Base-by-base conservation (phyloP, 2,329 filamentous ascomycete species). In the Clarireedia paspali region DNA sequence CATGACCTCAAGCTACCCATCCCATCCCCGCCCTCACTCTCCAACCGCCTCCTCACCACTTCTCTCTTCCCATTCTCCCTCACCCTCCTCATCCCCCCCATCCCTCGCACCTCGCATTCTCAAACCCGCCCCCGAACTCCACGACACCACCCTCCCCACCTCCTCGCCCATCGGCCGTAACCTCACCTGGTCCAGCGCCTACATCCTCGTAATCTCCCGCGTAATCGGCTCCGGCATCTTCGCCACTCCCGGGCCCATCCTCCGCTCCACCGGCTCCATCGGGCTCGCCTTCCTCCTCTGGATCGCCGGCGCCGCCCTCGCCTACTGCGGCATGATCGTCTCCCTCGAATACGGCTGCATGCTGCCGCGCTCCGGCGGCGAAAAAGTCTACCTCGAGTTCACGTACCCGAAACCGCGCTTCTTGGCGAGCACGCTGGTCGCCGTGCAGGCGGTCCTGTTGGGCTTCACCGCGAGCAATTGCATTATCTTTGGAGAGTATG, bases 231-330 rank as follows among this genome's bases (percentile, higher is more conserved):
- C 57, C 3, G 65, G 65, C 0, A 65, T 67, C 46, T 67, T 67
- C 46, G 63, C 65, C 6, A 67, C 71, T 77, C 87, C 87, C 0
- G 85, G 85, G 0, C 77, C 83, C 4, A 87, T 90, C 50, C 75
- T 87, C 3, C 77, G 81, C 39, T 78, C 81, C 0, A 81, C 83
- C 2, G 87, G 87, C 1, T 89, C 84, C 7, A 77, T 82, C 2
- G 80, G 80, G 1, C 73, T 81, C 39, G 71, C 75, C 9, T 66
- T 83, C 5, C 70, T 80, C 27, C 69, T 83, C 5, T 83, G 80
- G 80, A 71, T 80, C 0, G 68, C 77, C 6, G 79, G 77, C 23
- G 70, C 70, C 7, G 59, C 74, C 12, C 71, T 77, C 38, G 71
- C 74, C 2, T 70, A 71, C 47, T 73, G 71, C 38, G 73, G 74